Percentiles rank a stretch among this genome's conserved stretches.
These are phyloP conservation scores for Colletotrichum siamense DNA, from an alignment of 2,329 filamentous ascomycete genomes.

Conservation along the genomic window DNA sequence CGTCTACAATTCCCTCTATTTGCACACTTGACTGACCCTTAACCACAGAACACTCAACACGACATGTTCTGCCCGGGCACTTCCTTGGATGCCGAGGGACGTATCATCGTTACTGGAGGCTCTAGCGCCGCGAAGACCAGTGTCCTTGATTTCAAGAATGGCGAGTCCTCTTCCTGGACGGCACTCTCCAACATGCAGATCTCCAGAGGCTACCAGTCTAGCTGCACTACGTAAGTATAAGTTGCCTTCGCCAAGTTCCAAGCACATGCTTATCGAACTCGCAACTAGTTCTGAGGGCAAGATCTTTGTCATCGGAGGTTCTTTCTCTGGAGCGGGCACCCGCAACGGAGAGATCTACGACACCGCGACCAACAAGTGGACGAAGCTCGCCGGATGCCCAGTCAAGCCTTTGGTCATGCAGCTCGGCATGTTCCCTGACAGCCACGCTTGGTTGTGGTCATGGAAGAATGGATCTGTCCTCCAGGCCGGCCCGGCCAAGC, in stretches of 20 bases:
- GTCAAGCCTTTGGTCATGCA: constrained; percentile 58
- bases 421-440: constrained; percentile 50
- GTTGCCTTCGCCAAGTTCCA: fast-evolving
- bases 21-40: background rate
- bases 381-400: constrained; percentile 41
- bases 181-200: constrained; percentile 47
- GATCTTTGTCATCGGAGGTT: constrained; percentile 64
- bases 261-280: background rate
- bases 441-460: constrained; percentile 33
- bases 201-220: constrained; percentile 57
- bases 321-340: constrained; percentile 47
- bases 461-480: constrained; percentile 55
- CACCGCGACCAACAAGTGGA: constrained; percentile 50
- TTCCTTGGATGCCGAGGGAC: constrained; percentile 50
- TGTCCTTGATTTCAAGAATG: constrained; percentile 42
- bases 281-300: constrained; percentile 50
- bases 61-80: constrained; percentile 66
- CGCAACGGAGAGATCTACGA: constrained; percentile 64
- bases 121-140: constrained; percentile 52
- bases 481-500: constrained; percentile 57
- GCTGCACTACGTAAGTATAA: constrained; percentile 37
- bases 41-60: constrained; percentile 42
- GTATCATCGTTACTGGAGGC: constrained; percentile 59
- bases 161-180: constrained; percentile 39
- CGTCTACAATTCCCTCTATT: background rate